These are phyloP conservation scores for Umbellularia californica DNA, from an alignment of 164 flowering plant genomes.

Conservation along the genomic window DNA sequence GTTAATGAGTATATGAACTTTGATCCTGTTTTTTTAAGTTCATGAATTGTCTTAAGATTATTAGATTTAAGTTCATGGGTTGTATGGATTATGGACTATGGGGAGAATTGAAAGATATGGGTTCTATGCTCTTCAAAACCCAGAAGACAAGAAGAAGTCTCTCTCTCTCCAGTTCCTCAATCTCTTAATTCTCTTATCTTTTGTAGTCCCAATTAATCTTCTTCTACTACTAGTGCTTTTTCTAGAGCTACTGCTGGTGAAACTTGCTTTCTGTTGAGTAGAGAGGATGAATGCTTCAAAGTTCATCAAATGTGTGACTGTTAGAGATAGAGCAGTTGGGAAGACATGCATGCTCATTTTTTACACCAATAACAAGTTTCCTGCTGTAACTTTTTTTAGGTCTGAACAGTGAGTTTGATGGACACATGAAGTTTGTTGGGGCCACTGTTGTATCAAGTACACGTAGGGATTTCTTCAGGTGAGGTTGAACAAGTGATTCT, in stretches of 20 bases:
- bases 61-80: too few relatives aligned
- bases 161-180: not conserved
- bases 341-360: slow-evolving; percentile 97
- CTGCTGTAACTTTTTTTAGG: slow-evolving; percentile 53
- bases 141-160: too few relatives aligned
- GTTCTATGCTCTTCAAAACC: too few relatives aligned
- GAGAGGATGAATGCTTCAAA: slow-evolving; percentile 81
- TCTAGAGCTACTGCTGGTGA: not conserved
- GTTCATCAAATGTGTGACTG: slow-evolving; percentile 96
- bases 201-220: not conserved
- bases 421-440: too few relatives aligned
- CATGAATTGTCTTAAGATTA: not conserved
- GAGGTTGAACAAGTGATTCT: too few relatives aligned
- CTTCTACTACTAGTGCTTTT: slow-evolving; percentile 1
- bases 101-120: not conserved
- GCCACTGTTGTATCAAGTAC: too few relatives aligned
- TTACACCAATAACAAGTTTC: slow-evolving; percentile 96
- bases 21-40: not conserved
- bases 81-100: not conserved
- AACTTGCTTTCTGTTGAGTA: not conserved
- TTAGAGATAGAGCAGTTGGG: slow-evolving; percentile 98
- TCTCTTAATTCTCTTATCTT: slow-evolving; percentile 8
- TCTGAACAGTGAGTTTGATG: too few relatives aligned
- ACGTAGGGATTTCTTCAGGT: too few relatives aligned
- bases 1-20: not conserved